phyloP scores from a whole-genome alignment of 805 yeast genomes.

The Kuraishia piskuri region DNA sequence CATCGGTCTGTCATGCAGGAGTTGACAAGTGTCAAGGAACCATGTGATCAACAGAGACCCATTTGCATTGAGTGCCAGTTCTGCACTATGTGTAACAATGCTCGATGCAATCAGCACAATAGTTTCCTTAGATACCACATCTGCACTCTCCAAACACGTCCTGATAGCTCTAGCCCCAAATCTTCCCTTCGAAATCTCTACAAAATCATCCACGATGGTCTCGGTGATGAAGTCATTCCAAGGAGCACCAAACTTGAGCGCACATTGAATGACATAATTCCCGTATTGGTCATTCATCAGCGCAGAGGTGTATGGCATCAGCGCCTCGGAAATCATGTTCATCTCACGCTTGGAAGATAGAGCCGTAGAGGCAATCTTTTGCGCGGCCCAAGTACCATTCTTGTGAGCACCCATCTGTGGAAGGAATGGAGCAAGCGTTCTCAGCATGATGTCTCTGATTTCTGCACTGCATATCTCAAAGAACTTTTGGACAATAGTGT shows the following conservation, averaged over 20 bases:
- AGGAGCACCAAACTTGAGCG: conserved; percentile 82
- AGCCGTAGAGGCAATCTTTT: conserved; percentile 79
- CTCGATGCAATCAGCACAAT: conserved; percentile 65
- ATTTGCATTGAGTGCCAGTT: conserved; percentile 73
- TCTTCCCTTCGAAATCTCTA: conserved; percentile 77
- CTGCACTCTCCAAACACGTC: conserved; percentile 81
- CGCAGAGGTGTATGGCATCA: conserved; percentile 76
- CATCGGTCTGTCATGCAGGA: conserved; percentile 50
- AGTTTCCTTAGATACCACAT: conserved; percentile 52
- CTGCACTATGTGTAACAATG: conserved; percentile 70
- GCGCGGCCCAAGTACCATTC: conserved; percentile 99
- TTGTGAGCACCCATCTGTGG: conserved; percentile 94
- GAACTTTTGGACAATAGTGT: conserved; percentile 89
- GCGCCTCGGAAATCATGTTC: conserved; percentile 54
- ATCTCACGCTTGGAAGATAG: conserved; percentile 49
- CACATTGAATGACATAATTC: conserved; percentile 91
- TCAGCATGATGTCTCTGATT: conserved; percentile 73
- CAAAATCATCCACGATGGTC: conserved; percentile 65
- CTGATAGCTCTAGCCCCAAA: conserved; percentile 94
- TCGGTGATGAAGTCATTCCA: conserved; percentile 87
- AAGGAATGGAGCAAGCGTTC: conserved; percentile 66
- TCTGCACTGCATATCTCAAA: conserved; percentile 65
- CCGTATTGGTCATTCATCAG: conserved; percentile 94
- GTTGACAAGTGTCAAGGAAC: conserved; percentile 79
- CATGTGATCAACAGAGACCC: conserved; percentile 88